These are phyloP conservation scores for Mrakia gelida DNA, from an alignment of 768 basidiomycete genomes.

Conservation along the genomic window DNA sequence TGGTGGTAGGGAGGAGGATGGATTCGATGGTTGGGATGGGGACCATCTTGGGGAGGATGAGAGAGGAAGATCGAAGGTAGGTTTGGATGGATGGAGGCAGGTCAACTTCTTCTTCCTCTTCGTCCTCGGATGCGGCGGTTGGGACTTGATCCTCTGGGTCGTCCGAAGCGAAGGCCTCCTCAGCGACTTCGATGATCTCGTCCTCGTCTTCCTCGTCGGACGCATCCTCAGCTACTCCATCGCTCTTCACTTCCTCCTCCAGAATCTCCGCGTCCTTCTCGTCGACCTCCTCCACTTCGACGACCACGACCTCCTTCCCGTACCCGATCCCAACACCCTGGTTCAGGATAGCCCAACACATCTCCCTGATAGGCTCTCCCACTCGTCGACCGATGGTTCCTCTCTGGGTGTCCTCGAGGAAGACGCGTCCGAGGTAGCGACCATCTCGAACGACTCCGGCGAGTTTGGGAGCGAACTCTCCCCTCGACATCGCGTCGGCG, in stretches of 20 bases:
- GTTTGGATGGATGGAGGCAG: conserved; percentile 10
- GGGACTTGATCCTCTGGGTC: not conserved
- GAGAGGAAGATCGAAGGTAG: conserved; percentile 21
- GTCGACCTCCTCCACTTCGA: not conserved
- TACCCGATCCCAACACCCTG: conserved; percentile 25
- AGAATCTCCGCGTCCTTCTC: not conserved
- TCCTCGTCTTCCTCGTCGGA: conserved; percentile 4
- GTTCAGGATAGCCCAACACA: conserved; percentile 18
- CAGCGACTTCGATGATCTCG: not conserved
- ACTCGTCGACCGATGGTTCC: conserved; percentile 11
- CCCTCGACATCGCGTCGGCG: not conserved
- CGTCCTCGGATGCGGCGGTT: not conserved
- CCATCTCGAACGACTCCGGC: conserved; percentile 23
- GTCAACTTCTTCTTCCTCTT: not conserved
- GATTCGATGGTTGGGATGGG: conserved; percentile 1
- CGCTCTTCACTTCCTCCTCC: not conserved
- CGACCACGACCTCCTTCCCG: not conserved
- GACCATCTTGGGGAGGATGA: conserved; percentile 18
- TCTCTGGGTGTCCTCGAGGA: conserved; percentile 26
- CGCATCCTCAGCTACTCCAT: not conserved
- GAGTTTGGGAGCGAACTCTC: conserved; percentile 24
- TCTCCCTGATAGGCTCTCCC: conserved; percentile 20
- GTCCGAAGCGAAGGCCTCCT: conserved; percentile 1
- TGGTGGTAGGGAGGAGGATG: not conserved
- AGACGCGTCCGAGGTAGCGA: conserved; percentile 17